A percentile compares a stretch with the other conserved stretches of the same genome.
These are phyloP conservation scores for Aciculoconidium aculeatum DNA, from an alignment of 805 yeast genomes.

Conservation along the genomic window DNA sequence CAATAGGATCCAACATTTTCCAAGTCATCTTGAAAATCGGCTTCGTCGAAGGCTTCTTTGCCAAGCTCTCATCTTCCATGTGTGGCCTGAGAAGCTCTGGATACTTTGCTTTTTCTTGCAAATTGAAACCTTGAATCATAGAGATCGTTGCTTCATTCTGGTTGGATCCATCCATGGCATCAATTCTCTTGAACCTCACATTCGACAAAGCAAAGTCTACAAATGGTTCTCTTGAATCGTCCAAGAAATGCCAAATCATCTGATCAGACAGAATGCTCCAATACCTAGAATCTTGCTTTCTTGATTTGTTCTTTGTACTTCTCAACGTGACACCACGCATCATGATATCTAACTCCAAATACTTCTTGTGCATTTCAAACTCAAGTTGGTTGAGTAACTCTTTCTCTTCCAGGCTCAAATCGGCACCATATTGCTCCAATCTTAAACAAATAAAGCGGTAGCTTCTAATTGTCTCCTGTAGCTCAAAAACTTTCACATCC, in stretches of 20 bases:
- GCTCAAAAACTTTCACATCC: slow-evolving; percentile 21
- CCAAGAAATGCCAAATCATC: slow-evolving; percentile 61
- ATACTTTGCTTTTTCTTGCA: slow-evolving; percentile 50
- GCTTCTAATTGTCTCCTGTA: slow-evolving; percentile 27
- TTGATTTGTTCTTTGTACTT: slow-evolving; percentile 14
- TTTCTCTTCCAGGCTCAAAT: slow-evolving; percentile 15
- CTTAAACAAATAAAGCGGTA: slow-evolving; percentile 32
- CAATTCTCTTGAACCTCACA: slow-evolving; percentile 55
- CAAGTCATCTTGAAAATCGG: slow-evolving; percentile 42
- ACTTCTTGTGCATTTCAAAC: slow-evolving; percentile 27
- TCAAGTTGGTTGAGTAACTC: slow-evolving; percentile 19
- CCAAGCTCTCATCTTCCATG: slow-evolving; percentile 12
- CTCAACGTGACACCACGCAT: slow-evolving; percentile 26
- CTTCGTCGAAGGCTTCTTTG: slow-evolving; percentile 5
- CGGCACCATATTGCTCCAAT: slow-evolving; percentile 29
- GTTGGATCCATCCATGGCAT: slow-evolving; percentile 62
- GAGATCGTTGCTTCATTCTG: slow-evolving; percentile 53
- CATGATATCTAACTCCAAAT: slow-evolving; percentile 28
- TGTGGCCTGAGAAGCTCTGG: slow-evolving; percentile 67
- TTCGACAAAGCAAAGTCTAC: slow-evolving; percentile 63
- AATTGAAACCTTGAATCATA: slow-evolving; percentile 64
- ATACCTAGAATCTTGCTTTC: slow-evolving; percentile 16
- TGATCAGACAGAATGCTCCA: slow-evolving; percentile 49
- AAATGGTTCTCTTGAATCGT: slow-evolving; percentile 55
- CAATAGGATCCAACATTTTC: slow-evolving; percentile 82